Percentiles rank a stretch among this genome's conserved stretches.
Conservation (phyloP, 2,329 filamentous ascomycete species). For the Teratosphaeria destructans region DNA sequence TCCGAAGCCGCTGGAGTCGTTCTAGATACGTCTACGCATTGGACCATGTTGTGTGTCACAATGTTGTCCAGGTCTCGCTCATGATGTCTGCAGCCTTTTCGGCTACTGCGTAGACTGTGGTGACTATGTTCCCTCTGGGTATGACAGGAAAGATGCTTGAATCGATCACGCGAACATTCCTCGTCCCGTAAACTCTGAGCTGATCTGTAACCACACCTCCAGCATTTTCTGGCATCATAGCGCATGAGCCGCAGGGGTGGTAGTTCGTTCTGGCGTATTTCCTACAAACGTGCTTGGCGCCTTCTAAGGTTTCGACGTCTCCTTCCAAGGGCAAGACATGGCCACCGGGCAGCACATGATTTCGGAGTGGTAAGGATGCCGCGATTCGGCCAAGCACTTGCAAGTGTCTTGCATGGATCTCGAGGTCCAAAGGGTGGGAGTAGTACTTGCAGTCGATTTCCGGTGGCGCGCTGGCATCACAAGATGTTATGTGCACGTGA, state of each 20-base stretch:
- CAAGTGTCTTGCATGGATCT: conserved; percentile 18
- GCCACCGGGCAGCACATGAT: conserved; percentile 12
- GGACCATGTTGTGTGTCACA: not conserved
- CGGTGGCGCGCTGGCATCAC: conserved; percentile 10
- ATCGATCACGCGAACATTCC: conserved; percentile 29
- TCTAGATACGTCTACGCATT: not conserved
- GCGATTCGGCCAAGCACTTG: conserved; percentile 31
- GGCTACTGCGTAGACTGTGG: conserved; percentile 23
- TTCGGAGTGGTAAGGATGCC: conserved; percentile 28
- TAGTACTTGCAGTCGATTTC: conserved; percentile 20
- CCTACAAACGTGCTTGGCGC: conserved; percentile 11
- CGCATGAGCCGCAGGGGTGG: conserved; percentile 33
- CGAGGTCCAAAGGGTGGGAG: conserved; percentile 20
- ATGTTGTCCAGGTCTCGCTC: not conserved
- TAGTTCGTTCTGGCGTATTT: conserved; percentile 18
- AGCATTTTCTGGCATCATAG: conserved; percentile 14
- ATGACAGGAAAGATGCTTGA: conserved; percentile 21
- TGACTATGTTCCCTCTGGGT: conserved; percentile 19
- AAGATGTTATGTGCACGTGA: conserved; percentile 16
- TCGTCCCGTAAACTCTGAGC: conserved; percentile 28
- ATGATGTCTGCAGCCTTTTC: conserved; percentile 23
- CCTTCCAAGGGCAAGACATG: conserved; percentile 4
- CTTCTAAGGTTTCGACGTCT: conserved; percentile 6
- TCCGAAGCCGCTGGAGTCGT: not conserved
- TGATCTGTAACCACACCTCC: conserved; percentile 31